Percentiles rank a stretch among this genome's conserved stretches.
These are phyloP conservation scores for Prunus kanzakura DNA, from an alignment of 306 rosid species.

Conservation along the genomic window DNA sequence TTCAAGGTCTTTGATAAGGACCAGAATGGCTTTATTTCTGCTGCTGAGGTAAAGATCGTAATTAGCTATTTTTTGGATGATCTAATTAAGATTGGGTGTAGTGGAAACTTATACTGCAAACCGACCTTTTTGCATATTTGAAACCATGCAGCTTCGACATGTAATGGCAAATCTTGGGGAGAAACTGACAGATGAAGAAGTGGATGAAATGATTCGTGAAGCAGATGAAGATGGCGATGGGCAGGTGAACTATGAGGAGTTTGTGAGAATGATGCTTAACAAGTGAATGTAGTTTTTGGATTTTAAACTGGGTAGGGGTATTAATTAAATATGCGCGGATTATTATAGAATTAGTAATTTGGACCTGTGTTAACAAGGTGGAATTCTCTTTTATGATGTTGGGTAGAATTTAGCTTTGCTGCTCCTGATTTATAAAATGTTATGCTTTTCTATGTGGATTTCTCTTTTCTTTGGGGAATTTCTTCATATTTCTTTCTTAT, in stretches of 20 bases:
- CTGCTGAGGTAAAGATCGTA: constrained; percentile 20
- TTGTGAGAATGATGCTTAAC: constrained; percentile 31
- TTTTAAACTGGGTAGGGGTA: background rate
- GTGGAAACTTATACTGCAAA: background rate
- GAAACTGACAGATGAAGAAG: constrained; percentile 32
- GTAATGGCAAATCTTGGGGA: constrained; percentile 30
- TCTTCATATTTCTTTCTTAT: no score
- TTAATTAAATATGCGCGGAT: background rate
- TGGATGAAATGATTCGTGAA: constrained; percentile 28
- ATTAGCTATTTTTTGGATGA: background rate
- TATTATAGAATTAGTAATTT: constrained; percentile 7
- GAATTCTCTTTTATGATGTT: background rate
- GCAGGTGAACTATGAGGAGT: constrained; percentile 33
- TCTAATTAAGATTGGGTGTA: background rate
- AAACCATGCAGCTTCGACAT: constrained; percentile 24
- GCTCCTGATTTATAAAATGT: background rate
- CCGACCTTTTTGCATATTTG: background rate
- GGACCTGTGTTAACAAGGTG: constrained; percentile 3
- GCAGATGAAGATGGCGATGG: constrained; percentile 31
- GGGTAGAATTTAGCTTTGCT: background rate
- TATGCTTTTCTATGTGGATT: background rate
- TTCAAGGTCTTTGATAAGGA: constrained; percentile 34
- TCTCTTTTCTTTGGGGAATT: background rate
- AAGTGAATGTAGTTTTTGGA: constrained; percentile 6
- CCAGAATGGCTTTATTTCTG: constrained; percentile 33